Percentiles rank a stretch among this genome's conserved stretches.
Conservation (phyloP, 2,329 filamentous ascomycete genomes). For the Aspergillus carbonarius region DNA sequence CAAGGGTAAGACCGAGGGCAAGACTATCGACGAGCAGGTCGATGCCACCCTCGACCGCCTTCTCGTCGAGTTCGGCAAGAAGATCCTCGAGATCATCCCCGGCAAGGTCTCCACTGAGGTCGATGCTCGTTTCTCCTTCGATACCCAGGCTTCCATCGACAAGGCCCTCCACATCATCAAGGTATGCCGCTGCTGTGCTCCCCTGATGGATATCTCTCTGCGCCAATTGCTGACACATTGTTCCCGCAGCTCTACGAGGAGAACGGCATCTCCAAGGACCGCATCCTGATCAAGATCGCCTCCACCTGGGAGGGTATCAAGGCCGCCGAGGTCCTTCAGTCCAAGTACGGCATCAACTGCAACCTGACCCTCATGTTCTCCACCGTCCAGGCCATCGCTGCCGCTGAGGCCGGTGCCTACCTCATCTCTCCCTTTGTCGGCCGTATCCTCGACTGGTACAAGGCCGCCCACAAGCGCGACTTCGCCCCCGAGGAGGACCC, state of each 20-base stretch:
- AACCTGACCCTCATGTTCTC: slow-evolving; percentile 99
- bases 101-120: slow-evolving; percentile 99
- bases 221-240: neutral
- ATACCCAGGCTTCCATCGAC: slow-evolving; percentile 84
- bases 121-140: slow-evolving; percentile 92
- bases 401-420: slow-evolving; percentile 91
- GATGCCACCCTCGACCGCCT: slow-evolving; percentile 89
- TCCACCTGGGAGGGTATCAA: slow-evolving; percentile 99
- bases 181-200: slow-evolving; percentile 49
- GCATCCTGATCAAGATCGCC: slow-evolving; percentile 96
- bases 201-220: neutral
- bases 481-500: slow-evolving; percentile 89
- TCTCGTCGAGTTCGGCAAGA: slow-evolving; percentile 94
- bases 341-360: slow-evolving; percentile 93
- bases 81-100: slow-evolving; percentile 95
- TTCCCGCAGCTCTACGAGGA: slow-evolving; percentile 85
- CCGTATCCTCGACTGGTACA: slow-evolving; percentile 99
- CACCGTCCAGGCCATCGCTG: slow-evolving; percentile 86
- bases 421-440: slow-evolving; percentile 99
- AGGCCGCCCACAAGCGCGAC: slow-evolving; percentile 91
- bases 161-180: slow-evolving; percentile 98
- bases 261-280: slow-evolving; percentile 87
- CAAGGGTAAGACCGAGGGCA: slow-evolving; percentile 76
- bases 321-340: slow-evolving; percentile 94
- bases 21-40: slow-evolving; percentile 73